A percentile compares a stretch with the other conserved stretches of the same genome.
Conservation (phyloP, 129 eudicot genomes). For the Artemisia tridentata region DNA sequence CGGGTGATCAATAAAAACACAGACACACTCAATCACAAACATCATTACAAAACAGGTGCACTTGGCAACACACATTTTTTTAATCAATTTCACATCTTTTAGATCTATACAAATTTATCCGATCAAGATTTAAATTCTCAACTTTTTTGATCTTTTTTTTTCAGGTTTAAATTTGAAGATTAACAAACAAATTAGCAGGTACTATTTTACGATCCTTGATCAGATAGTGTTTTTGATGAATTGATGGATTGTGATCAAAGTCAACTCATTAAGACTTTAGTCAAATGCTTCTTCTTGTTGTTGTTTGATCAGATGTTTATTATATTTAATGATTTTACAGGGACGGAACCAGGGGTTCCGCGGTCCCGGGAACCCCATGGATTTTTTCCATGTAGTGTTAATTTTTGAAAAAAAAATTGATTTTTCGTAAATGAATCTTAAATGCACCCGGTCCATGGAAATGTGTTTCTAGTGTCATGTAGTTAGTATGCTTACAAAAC, state of each 20-base stretch:
- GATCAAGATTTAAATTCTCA: conserved; percentile 8
- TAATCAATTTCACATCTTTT: not conserved
- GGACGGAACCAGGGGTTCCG: not conserved
- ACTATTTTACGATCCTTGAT: conserved; percentile 10
- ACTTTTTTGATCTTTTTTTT: conserved; percentile 22
- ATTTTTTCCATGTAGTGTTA: not conserved
- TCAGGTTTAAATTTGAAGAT: conserved; percentile 13
- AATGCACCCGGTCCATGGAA: too few species aligned
- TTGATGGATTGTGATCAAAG: conserved; percentile 9
- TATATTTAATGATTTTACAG: too few species aligned
- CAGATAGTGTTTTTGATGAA: conserved; percentile 15
- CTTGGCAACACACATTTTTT: not conserved
- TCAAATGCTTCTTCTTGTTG: conserved; percentile 18
- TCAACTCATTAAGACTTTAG: not conserved
- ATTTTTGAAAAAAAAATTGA: too few species aligned
- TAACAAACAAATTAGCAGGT: conserved; percentile 24
- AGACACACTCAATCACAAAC: conserved; percentile 22
- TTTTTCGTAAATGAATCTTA: too few species aligned
- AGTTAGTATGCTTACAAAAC: too few species aligned
- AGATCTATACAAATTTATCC: conserved; percentile 22
- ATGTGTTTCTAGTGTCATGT: too few species aligned
- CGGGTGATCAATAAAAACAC: conserved; percentile 7
- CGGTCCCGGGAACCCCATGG: too few species aligned
- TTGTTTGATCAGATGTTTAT: conserved; percentile 13
- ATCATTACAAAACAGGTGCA: conserved; percentile 25